Evolutionary conservation across 345 rosid species (phyloP), one percentile per base, ranked within the genome.

Genomic region (Lumnitzera racemosa): DNA sequence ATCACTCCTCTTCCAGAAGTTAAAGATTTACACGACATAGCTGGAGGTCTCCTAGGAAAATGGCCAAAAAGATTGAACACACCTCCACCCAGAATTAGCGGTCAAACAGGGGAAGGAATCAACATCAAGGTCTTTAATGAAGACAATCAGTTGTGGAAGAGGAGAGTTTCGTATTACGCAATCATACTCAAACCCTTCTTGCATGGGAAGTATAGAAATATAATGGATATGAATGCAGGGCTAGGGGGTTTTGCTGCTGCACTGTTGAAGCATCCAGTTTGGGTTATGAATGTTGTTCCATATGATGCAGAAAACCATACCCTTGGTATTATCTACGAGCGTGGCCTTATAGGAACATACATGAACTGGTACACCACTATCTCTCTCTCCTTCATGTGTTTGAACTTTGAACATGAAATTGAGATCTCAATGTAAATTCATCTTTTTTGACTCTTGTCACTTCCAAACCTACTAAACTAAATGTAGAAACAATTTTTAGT

Each of bases 201-300:
- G 24, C 62, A 49, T 56, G 76, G 82, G 53, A 75, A 68, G 63
- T 78, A 73, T 70, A 78, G 90, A 70, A 88, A 88, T 61, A 13
- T 85, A 8, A 77, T 83, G 77, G 88, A 88, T 52, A 85, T 88
- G 96, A 85, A 88, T 47, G 86, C 96, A 55, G 83, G 79, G 24
- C 59, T 81, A 5, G 92, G 96, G 2, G 78, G 90, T 53, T 88
- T 88, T 31, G 88, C 92, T 23, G 77, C 96, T 53, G 85, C 88
- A 10, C 70, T 85, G 66, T 53, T 12, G 11, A 77, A 72, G 23
- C 64, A 70, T 71, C 80, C 82, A 16, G 67, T 83, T 67, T 88
- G 87, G 96, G 90, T 86, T 3, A 85, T 88, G 88, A 88, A 85
- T 78, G 88, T 57, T 29, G 72, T 88, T 36, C 85, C 85, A 0